Conservation (phyloP, 2,329 filamentous ascomycete species). For the Fusarium vanettenii region DNA sequence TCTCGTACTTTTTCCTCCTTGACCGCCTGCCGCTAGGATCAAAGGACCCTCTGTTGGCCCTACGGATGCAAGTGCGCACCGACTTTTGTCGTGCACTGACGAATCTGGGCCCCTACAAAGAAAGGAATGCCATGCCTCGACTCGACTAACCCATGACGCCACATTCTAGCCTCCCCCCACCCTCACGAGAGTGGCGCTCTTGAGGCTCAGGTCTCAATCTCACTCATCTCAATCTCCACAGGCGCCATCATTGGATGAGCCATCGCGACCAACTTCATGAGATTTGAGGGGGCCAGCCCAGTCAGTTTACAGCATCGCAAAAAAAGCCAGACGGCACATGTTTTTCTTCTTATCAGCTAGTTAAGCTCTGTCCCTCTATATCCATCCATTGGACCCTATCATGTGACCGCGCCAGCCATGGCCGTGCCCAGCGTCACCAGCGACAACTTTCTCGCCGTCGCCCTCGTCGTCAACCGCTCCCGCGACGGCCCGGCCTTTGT, state of each 20-base stretch:
- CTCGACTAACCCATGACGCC: constrained; percentile 10
- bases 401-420: constrained; percentile 39
- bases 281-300: neutral
- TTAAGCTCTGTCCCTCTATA: neutral
- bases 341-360: neutral
- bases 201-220: constrained; percentile 24
- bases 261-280: constrained; percentile 20
- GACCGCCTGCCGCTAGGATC: neutral
- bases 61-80: neutral
- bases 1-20: neutral
- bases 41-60: neutral
- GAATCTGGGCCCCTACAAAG: neutral
- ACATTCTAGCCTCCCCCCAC: constrained; percentile 10
- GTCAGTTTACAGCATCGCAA: neutral
- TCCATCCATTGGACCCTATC: constrained; percentile 10
- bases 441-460: constrained; percentile 74
- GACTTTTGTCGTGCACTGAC: neutral
- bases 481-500: constrained; percentile 84
- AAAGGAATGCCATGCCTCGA: neutral
- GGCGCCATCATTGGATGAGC: constrained; percentile 20
- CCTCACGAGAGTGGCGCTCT: constrained; percentile 22
- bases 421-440: constrained; percentile 63
- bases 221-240: constrained; percentile 24
- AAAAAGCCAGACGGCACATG: constrained; percentile 5
- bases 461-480: constrained; percentile 79